These are phyloP conservation scores for Alternaria angustiovoidea DNA, from an alignment of 2,329 filamentous ascomycete species.

Conservation along the genomic window DNA sequence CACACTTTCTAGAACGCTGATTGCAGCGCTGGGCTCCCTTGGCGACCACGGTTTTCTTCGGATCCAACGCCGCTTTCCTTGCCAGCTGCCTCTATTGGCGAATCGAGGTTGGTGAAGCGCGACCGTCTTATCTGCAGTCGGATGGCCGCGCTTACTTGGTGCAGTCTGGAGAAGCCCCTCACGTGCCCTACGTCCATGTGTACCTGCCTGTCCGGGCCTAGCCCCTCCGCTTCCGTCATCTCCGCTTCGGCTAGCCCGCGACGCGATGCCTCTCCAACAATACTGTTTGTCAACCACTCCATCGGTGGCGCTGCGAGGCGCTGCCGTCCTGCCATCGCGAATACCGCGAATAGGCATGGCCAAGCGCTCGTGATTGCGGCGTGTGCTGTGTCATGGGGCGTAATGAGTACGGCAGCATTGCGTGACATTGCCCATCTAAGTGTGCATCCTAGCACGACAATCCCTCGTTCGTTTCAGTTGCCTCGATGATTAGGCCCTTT, in stretches of 20 bases:
- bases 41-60: constrained; percentile 21
- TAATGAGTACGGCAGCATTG: constrained; percentile 15
- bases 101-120: constrained; percentile 1
- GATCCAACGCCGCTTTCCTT: constrained; percentile 26
- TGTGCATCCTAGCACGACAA: constrained; percentile 15
- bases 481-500: constrained; percentile 8
- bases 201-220: constrained; percentile 6
- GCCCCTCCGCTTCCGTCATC: constrained; percentile 1
- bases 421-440: constrained; percentile 21
- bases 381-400: constrained; percentile 15
- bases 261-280: constrained; percentile 8
- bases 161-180: constrained; percentile 26
- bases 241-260: constrained; percentile 22
- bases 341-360: constrained; percentile 1
- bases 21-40: constrained; percentile 15
- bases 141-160: constrained; percentile 14
- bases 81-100: constrained; percentile 34
- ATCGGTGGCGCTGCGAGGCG: constrained; percentile 23
- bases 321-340: constrained; percentile 13
- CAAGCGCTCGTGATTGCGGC: constrained; percentile 18
- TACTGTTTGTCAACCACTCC: constrained; percentile 24
- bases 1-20: constrained; percentile 32
- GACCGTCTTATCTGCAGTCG: constrained; percentile 23
- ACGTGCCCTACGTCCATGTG: constrained; percentile 23
- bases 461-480: constrained; percentile 25